phyloP scores from a whole-genome alignment of 2,329 filamentous ascomycete genomes.

The Aspergillus bombycis region DNA sequence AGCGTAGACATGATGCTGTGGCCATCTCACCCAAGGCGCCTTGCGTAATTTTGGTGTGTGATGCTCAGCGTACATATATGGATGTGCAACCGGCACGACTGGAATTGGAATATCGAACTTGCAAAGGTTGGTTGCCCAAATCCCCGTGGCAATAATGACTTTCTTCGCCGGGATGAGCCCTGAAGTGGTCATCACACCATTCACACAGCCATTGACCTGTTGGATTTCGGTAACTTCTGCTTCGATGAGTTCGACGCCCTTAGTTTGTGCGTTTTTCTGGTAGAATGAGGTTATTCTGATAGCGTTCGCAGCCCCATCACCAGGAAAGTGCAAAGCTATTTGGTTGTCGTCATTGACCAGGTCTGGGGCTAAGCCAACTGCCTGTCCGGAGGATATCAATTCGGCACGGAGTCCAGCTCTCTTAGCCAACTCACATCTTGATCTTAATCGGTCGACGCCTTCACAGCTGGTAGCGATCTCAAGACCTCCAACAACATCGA shows the following conservation, averaged over 20 bases:
- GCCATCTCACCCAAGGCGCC: conserved; percentile 40
- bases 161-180: conserved; percentile 17
- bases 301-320: conserved; percentile 33
- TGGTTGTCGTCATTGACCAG: conserved; percentile 29
- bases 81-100: conserved; percentile 39
- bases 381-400: conserved; percentile 26
- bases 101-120: conserved; percentile 31
- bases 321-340: conserved; percentile 28
- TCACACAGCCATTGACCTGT: conserved; percentile 20
- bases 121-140: conserved; percentile 33
- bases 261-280: conserved; percentile 22
- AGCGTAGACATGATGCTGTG: conserved; percentile 39
- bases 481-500: conserved; percentile 31
- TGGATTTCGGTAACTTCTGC: conserved; percentile 22
- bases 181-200: conserved; percentile 21
- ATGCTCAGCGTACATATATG: conserved; percentile 36
- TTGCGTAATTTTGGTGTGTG: conserved; percentile 21
- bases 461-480: conserved; percentile 28
- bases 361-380: conserved; percentile 30
- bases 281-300: conserved; percentile 29
- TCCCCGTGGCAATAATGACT: conserved; percentile 34
- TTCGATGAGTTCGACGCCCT: conserved; percentile 29
- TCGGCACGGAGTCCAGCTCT: conserved; percentile 28
- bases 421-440: conserved; percentile 23
- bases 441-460: conserved; percentile 22